These are phyloP conservation scores for Apiosordaria backusii DNA, from an alignment of 495 filamentous ascomycete genomes.

Conservation along the genomic window DNA sequence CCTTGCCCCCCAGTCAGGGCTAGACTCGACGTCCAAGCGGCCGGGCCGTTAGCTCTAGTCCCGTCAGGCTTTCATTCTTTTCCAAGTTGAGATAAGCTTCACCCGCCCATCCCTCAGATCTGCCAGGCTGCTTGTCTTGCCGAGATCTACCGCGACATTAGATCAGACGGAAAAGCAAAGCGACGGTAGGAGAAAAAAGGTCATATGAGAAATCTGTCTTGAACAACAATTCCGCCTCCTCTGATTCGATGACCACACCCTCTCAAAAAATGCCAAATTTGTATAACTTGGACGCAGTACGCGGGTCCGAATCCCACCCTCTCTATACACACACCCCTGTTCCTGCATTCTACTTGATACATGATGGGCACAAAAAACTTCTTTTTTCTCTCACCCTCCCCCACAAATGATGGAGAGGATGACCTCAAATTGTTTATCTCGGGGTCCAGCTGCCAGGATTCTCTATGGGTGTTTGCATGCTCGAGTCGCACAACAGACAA, in stretches of 20 bases:
- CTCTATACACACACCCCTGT: background rate
- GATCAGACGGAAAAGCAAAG: background rate
- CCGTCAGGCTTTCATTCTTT: background rate
- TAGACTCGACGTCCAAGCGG: background rate
- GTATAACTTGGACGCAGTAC: background rate
- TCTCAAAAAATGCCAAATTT: background rate
- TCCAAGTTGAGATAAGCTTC: background rate
- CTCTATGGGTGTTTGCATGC: background rate
- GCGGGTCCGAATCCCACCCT: background rate
- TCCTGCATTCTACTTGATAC: background rate
- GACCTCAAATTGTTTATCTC: background rate
- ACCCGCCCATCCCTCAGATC: background rate
- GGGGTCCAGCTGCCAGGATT: background rate
- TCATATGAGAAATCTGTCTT: background rate
- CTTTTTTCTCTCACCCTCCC: background rate
- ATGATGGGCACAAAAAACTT: background rate
- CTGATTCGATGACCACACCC: background rate
- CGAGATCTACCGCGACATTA: background rate
- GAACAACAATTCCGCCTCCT: background rate
- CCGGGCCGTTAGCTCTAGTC: background rate
- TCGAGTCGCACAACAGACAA: background rate
- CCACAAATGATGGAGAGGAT: background rate
- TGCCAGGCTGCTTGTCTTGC: background rate
- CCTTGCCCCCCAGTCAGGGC: background rate
- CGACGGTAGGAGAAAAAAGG: background rate